Base-by-base conservation (phyloP, 2,329 filamentous ascomycete genomes). In the Metarhizium album region DNA sequence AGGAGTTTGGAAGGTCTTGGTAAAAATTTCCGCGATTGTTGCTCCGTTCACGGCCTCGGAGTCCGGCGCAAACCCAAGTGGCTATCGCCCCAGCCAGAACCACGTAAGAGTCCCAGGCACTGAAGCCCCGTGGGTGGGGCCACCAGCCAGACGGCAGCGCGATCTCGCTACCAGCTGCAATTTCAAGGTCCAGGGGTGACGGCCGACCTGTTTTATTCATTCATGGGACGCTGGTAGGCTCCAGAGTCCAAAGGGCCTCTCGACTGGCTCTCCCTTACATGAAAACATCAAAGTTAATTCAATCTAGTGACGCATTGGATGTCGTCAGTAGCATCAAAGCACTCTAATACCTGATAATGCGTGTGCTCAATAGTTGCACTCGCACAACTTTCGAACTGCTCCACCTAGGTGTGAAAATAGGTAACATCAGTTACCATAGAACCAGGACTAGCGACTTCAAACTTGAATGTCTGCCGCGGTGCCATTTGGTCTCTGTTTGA, bases 21-120 rank as follows among this genome's bases (percentile, higher is more conserved):
- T 50, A 64, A 60, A 65, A 65, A 64, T 62, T 65, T 64, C 60
- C 58, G 57, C 55, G 53, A 45, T 43, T 50, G 56, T 49, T 58
- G 60, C 64, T 67, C 64, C 64, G 64, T 66, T 66, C 59, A 64
- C 64, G 64, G 62, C 62, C 62, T 67, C 64, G 64, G 57, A 65
- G 62, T 62, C 64, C 56, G 61, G 64, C 49, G 47, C 45, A 45
- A 47, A 37, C 29, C 48, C 42, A 45, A 35, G 33, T 35, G 33
- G 33, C 33, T 13, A 35, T 35, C 18, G 8, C 20, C 16, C n/a
- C n/a, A n/a, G n/a, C n/a, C 37, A 40, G 9, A 40, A 20, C 35
- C 35, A 37, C 35, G 11, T 5, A 37, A n/a, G n/a, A n/a, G n/a
- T 6, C 35, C n/a, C 38, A 42, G 38, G 7, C 18, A 29, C 27